Evolutionary conservation across 139 green algal species (phyloP).

Genomic region (Coelastrella sp.): DNA sequence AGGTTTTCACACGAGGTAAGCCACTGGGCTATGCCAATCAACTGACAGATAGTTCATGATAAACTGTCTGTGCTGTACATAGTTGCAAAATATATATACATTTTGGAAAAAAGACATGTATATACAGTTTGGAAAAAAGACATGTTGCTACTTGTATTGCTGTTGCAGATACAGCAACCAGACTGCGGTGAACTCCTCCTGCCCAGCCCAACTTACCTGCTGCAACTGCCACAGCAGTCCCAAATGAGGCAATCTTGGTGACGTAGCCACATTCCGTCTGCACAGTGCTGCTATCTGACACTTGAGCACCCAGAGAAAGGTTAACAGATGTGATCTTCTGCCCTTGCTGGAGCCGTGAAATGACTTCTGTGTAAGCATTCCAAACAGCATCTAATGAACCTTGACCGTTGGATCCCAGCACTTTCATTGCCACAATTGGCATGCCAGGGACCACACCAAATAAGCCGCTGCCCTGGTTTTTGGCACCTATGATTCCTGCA

Average conservation of each 20-base stretch:
- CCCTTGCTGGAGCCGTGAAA: conserved; percentile 7
- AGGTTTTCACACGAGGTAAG: too few species aligned
- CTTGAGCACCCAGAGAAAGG: not conserved
- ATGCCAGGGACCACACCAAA: conserved; percentile 33
- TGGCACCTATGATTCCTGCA: conserved; percentile 10
- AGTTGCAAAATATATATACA: too few species aligned
- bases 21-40: too few species aligned
- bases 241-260: conserved; percentile 3
- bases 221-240: conserved; percentile 11
- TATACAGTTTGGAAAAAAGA: too few species aligned
- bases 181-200: not conserved
- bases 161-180: not conserved
- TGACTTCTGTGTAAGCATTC: conserved; percentile 10
- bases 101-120: too few species aligned
- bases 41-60: too few species aligned
- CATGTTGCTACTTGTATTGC: too few species aligned
- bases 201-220: not conserved
- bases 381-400: not conserved
- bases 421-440: conserved; percentile 15
- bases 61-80: too few species aligned
- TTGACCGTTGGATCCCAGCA: not conserved
- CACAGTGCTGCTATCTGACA: not conserved
- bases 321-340: conserved; percentile 31
- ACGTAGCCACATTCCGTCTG: conserved; percentile 3
- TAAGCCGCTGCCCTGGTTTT: conserved; percentile 1